Evolutionary conservation across 2,329 filamentous ascomycete species (phyloP).

Genomic region (Acephala macrosclerotiorum): DNA sequence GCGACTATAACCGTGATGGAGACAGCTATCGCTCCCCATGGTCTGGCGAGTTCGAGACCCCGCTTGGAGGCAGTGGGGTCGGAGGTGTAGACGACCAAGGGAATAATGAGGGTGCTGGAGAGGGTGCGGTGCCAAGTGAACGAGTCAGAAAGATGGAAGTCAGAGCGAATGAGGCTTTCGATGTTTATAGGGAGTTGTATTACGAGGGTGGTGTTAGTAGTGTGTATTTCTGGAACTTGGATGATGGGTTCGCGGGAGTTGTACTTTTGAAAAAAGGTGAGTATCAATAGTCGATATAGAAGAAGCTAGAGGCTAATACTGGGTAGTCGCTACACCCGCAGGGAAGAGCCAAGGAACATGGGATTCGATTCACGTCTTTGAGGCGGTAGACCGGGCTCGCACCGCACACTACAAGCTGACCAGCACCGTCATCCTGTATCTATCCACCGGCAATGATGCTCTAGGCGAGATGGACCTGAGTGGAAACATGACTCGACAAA

Average conservation of each 20-base stretch:
- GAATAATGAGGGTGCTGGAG: slow-evolving; percentile 67
- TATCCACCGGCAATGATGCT: slow-evolving; percentile 71
- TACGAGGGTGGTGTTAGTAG: slow-evolving; percentile 96
- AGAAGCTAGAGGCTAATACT: slow-evolving; percentile 12
- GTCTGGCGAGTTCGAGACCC: slow-evolving; percentile 98
- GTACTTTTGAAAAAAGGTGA: slow-evolving; percentile 92
- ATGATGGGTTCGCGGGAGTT: slow-evolving; percentile 96
- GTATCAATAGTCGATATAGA: neutral
- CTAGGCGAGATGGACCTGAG: slow-evolving; percentile 90
- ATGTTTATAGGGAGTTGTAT: slow-evolving; percentile 95
- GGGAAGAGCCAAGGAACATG: slow-evolving; percentile 80
- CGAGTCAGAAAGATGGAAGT: slow-evolving; percentile 93
- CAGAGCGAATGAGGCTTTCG: slow-evolving; percentile 93
- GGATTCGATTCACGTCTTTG: slow-evolving; percentile 99
- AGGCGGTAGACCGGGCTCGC: slow-evolving; percentile 90
- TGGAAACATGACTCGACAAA: slow-evolving; percentile 97
- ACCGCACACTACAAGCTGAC: slow-evolving; percentile 98
- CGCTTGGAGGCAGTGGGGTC: slow-evolving; percentile 70
- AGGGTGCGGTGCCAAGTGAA: slow-evolving; percentile 89
- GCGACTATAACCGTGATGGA: slow-evolving; percentile 99
- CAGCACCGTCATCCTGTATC: slow-evolving; percentile 91
- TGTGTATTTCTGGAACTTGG: slow-evolving; percentile 98
- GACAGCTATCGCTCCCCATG: slow-evolving; percentile 98
- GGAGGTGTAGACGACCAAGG: slow-evolving; percentile 58
- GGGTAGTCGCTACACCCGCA: slow-evolving; percentile 68